Conservation (phyloP, 306 rosid species). For the Prunus padus region DNA sequence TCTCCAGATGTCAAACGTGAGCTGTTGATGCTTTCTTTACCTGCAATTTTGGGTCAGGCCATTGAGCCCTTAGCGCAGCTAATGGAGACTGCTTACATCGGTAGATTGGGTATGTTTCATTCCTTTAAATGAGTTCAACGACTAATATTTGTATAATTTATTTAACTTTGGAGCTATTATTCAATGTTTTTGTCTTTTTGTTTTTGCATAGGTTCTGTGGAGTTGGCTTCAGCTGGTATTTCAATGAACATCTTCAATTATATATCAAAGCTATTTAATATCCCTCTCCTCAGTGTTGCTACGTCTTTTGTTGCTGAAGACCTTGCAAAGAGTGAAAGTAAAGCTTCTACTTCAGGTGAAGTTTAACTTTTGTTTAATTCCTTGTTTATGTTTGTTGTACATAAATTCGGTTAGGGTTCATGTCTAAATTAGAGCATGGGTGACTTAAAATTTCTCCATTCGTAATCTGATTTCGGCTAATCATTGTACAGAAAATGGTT, state of each 20-base stretch:
- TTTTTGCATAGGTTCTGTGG: slow-evolving; percentile 56
- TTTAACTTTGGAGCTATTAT: not conserved
- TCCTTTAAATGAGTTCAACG: not conserved
- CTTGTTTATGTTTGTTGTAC: not conserved
- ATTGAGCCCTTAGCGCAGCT: slow-evolving; percentile 87
- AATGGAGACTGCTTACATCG: slow-evolving; percentile 96
- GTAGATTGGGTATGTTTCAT: slow-evolving; percentile 61
- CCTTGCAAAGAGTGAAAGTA: slow-evolving; percentile 51
- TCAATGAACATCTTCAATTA: slow-evolving; percentile 83
- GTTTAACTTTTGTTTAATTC: not conserved
- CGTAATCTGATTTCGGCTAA: slow-evolving; percentile 24
- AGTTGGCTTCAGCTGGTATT: slow-evolving; percentile 95
- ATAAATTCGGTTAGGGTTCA: not conserved
- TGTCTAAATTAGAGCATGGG: not conserved
- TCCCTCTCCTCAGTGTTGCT: slow-evolving; percentile 90
- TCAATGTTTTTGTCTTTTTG: not conserved
- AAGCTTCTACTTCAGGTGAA: slow-evolving; percentile 61
- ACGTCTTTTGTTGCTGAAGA: slow-evolving; percentile 98
- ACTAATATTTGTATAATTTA: not conserved
- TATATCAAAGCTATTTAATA: slow-evolving; percentile 81
- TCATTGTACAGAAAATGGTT: slow-evolving; percentile 36
- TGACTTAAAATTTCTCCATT: not conserved
- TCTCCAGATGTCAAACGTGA: slow-evolving; percentile 58
- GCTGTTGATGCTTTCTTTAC: slow-evolving; percentile 62
- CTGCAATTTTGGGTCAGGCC: slow-evolving; percentile 90